Base-by-base conservation (phyloP, 257 asterid genomes). In the Mitragyna speciosa region DNA sequence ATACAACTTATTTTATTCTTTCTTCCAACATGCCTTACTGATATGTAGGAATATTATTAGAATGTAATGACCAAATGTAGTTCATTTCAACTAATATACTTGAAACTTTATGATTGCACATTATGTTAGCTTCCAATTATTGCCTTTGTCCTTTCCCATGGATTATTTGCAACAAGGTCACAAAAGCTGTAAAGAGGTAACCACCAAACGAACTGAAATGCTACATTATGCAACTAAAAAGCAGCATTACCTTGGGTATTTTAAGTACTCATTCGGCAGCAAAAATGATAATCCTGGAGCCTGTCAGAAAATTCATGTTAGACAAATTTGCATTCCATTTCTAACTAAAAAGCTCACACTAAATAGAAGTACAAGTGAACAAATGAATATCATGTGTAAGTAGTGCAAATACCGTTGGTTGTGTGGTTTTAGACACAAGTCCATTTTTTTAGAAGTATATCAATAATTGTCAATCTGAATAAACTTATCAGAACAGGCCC, bases 251-350 rank as follows among this genome's bases (percentile, higher is more conserved):
- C 99, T 93, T 68, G 99, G 98, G 84, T 88, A 93, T 79, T 87
- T 87, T 78, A 79, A 75, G 90, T 88, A 93, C 78, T 90, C 97
- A 75, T 78, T 70, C 54, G 99, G 99, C 91, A 95, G 86, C 94
- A 93, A 82, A 89, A 92, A 92, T 30, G 96, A 90, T 81, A 95
- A 82, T 30, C 99, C 98, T 72, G 99, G 98, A 89, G 99, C 98
- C 99, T 95, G 97, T 89, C 77, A 88, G 88, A 83, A 90, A 87
- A 84, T 67, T 86, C 78, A 81, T 75, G 82, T 84, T 82, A 82
- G 85, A 83, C 68, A 87, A 56, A 79, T 89, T 83, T 85, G 83
- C 70, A 76, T 80, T 76, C 83, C 77, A 41, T 82, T 82, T 64
- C 76, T 79, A 81, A 82, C 82, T 70, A 47, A 75, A 81, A 67